Base-by-base conservation (phyloP, 345 rosid genomes). In the Gossypium anomalum region DNA sequence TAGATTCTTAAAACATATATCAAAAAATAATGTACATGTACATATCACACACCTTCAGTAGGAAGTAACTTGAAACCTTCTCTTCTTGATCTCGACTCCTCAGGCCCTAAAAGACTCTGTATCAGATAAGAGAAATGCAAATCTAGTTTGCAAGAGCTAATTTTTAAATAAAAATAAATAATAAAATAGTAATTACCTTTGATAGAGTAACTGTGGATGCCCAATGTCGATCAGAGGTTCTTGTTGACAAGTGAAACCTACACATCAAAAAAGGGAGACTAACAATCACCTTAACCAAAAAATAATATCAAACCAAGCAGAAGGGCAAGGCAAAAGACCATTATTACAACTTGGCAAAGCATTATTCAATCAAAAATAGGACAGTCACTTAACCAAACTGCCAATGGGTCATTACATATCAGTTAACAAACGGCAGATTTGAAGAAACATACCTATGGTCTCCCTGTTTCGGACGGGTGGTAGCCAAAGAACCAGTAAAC, bases 81-180 rank as follows among this genome's bases (percentile, higher is more conserved):
- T 95, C 98, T 85, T 93, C 98, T 76, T 93, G 87, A 78, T 90
- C 96, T 68, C 93, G 84, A 73, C 73, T 87, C 70, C 98, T 82
- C 82, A 87, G 52, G 57, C 89, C 91, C 98, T 92, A 76, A 43
- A 70, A 67, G 51, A 71, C 71, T 65, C 13, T 43, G 11, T 48
- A 61, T 70, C 66, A 51, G 5, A 57, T 16, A 13, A 73, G n/a
- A 66, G 14, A 62, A 44, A 45, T 1, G 55, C 15, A 52, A 12
- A 55, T 38, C 15, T 20, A 75, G 17, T 55, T 45, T 11, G 15
- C 2, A 52, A 23, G 44, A 47, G 27, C n/a, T 20, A 29, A 70
- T 27, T 64, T 38, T 9, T 56, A 70, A 61, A 2, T 52, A 75
- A 64, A 73, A 60, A 23, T 51, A 70, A 73, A 19, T 25, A 74